Conservation (phyloP, 1,284 basidiomycete species). For the Puccinia coronata region DNA sequence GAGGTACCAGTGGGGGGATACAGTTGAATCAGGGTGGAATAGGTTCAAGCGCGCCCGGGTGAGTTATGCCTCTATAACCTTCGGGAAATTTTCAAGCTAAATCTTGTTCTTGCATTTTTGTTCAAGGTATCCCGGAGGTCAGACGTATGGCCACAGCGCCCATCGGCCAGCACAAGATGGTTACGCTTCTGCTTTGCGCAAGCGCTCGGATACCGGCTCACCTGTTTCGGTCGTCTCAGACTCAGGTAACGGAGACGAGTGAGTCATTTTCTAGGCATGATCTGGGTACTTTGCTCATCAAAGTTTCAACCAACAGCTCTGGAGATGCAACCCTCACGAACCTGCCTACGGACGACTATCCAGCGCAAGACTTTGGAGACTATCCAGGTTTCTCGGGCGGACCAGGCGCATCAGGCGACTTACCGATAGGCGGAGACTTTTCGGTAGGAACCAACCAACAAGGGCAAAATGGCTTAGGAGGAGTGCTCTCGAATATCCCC, state of each 20-base stretch:
- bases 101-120: no score
- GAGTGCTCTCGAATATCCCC: background rate
- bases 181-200: background rate
- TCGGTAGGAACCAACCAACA: background rate
- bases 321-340: background rate
- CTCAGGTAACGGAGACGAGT: background rate
- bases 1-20: background rate
- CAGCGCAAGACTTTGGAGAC: slow-evolving; percentile 1
- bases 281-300: background rate
- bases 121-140: no score
- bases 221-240: background rate
- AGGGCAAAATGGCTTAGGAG: background rate
- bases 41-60: no score
- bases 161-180: no score
- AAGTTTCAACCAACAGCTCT: background rate
- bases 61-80: no score
- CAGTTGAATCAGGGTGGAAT: background rate
- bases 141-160: no score
- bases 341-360: background rate
- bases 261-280: background rate
- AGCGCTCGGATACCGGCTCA: background rate
- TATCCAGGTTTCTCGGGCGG: background rate
- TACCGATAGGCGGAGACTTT: background rate
- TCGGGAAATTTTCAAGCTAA: no score
- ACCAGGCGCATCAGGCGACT: background rate